phyloP scores from a whole-genome alignment of 169 alveolate genomes.

The Miamiensis avidus region DNA sequence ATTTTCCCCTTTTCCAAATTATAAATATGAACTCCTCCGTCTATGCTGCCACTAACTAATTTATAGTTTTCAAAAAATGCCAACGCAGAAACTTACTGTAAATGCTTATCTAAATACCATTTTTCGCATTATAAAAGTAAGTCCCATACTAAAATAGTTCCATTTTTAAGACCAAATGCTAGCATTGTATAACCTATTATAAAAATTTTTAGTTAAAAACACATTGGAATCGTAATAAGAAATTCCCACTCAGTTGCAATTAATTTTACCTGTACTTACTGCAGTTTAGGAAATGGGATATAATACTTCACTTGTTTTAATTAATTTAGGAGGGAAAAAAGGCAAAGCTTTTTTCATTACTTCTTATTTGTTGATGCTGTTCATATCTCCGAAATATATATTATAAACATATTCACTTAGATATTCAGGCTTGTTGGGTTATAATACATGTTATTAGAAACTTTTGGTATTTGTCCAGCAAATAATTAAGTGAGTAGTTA shows the following conservation, averaged over 20 bases:
- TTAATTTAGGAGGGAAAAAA: background rate
- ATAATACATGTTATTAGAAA: background rate
- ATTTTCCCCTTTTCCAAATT: constrained; percentile 41
- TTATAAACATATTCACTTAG: background rate
- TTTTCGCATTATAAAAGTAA: constrained; percentile 13
- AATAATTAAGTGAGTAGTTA: constrained; percentile 1
- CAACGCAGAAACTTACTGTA: constrained; percentile 7
- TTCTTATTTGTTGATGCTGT: no score
- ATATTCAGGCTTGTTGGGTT: background rate
- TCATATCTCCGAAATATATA: background rate
- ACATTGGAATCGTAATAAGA: background rate
- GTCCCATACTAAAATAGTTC: constrained; percentile 39
- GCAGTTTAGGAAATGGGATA: background rate
- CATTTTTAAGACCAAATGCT: constrained; percentile 38
- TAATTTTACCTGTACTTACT: background rate
- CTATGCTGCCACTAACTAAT: constrained; percentile 37
- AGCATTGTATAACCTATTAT: background rate
- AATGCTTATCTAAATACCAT: constrained; percentile 40
- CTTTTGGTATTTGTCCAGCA: background rate
- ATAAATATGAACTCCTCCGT: constrained; percentile 42
- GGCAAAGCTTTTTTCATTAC: background rate
- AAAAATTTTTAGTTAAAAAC: background rate
- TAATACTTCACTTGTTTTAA: background rate
- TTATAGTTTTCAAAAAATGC: constrained; percentile 41
- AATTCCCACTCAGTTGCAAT: background rate